Conservation (phyloP, 768 basidiomycete genomes). For the Suillus subalutaceus region DNA sequence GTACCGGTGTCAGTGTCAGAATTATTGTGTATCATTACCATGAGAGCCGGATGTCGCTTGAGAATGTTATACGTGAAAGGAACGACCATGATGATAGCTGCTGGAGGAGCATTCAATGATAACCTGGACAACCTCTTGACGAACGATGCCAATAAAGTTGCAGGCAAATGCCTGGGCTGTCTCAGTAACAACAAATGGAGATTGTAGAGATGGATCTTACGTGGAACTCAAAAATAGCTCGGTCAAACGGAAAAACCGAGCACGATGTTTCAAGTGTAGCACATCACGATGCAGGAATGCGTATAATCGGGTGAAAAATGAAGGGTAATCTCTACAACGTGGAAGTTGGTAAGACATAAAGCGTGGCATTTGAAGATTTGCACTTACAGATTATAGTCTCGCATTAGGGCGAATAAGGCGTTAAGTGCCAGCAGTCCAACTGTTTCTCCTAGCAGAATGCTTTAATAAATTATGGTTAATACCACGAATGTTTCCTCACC, state of each 20-base stretch:
- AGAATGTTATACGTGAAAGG: slow-evolving; percentile 95
- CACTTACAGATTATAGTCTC: slow-evolving; percentile 88
- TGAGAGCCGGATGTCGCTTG: slow-evolving; percentile 87
- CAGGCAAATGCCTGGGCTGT: slow-evolving; percentile 73
- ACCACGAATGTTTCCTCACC: slow-evolving; percentile 46
- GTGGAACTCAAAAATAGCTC: slow-evolving; percentile 92
- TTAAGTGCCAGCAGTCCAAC: slow-evolving; percentile 90
- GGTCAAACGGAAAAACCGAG: slow-evolving; percentile 91
- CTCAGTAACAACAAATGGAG: slow-evolving; percentile 3
- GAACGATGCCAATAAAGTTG: slow-evolving; percentile 92
- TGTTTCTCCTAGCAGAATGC: slow-evolving; percentile 62
- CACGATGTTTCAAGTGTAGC: slow-evolving; percentile 89
- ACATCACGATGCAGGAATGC: slow-evolving; percentile 85
- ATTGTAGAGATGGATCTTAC: slow-evolving; percentile 48
- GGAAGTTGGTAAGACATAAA: slow-evolving; percentile 10
- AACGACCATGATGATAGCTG: slow-evolving; percentile 87
- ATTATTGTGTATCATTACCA: slow-evolving; percentile 87
- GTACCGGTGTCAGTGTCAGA: slow-evolving; percentile 39
- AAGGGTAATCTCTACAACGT: slow-evolving; percentile 82
- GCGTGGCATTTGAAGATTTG: neutral
- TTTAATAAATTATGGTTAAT: slow-evolving; percentile 2
- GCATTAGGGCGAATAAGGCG: slow-evolving; percentile 88
- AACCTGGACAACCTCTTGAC: slow-evolving; percentile 88
- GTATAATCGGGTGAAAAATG: slow-evolving; percentile 92
- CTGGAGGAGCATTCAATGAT: slow-evolving; percentile 83